Evolutionary conservation across 2,329 filamentous ascomycete species (phyloP).

Genomic region (Xenoacremonium recifei): DNA sequence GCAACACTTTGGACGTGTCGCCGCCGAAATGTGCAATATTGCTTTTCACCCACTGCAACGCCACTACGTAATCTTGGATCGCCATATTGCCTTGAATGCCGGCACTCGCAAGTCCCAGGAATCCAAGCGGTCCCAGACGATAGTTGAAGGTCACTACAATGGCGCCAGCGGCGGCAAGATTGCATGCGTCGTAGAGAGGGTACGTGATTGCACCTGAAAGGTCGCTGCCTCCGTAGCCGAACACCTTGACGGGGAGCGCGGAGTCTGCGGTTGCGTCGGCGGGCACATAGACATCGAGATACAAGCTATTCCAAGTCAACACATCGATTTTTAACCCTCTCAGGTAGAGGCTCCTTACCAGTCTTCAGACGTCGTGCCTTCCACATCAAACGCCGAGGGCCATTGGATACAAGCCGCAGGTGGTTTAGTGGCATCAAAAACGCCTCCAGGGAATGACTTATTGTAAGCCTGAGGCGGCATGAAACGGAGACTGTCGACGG

Average conservation of each 20-base stretch:
- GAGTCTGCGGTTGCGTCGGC: slow-evolving; percentile 1
- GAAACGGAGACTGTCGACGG: slow-evolving; percentile 12
- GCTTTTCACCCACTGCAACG: slow-evolving; percentile 11
- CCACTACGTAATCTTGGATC: slow-evolving; percentile 12
- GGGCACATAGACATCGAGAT: slow-evolving; percentile 15
- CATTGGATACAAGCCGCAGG: slow-evolving; percentile 13
- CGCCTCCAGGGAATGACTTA: slow-evolving; percentile 1
- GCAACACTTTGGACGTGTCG: slow-evolving; percentile 38
- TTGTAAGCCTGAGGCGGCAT: slow-evolving; percentile 10
- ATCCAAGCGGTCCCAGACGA: slow-evolving; percentile 13
- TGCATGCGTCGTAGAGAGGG: slow-evolving; percentile 17
- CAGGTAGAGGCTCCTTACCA: slow-evolving; percentile 6
- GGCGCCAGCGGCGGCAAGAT: slow-evolving; percentile 30
- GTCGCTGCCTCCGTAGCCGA: slow-evolving; percentile 13
- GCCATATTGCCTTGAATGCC: slow-evolving; percentile 17
- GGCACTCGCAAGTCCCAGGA: slow-evolving; percentile 7
- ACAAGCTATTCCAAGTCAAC: slow-evolving; percentile 5
- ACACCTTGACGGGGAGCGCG: slow-evolving; percentile 18
- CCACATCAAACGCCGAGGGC: slow-evolving; percentile 4
- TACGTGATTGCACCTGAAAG: slow-evolving; percentile 7
- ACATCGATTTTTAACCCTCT: neutral
- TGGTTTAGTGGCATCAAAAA: slow-evolving; percentile 9
- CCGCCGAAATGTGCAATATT: slow-evolving; percentile 34
- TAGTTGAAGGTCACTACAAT: slow-evolving; percentile 19
- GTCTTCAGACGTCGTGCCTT: slow-evolving; percentile 10